Conservation (phyloP, 2,329 filamentous ascomycete genomes). For the Neonectria hederae region DNA sequence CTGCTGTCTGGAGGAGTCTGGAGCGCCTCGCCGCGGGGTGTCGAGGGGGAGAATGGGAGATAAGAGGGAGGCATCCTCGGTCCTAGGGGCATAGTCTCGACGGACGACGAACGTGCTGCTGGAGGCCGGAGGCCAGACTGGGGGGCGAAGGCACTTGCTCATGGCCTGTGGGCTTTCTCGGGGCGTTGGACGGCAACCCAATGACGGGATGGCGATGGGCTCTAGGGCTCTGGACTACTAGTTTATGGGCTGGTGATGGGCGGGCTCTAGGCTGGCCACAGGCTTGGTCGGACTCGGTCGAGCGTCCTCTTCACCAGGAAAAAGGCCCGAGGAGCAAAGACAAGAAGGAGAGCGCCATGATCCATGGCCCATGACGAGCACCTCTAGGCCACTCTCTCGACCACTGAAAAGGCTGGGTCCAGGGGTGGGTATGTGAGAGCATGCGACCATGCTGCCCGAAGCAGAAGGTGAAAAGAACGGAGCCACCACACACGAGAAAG, state of each 20-base stretch:
- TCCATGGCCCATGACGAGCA: slow-evolving; percentile 29
- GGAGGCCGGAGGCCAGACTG: slow-evolving; percentile 1
- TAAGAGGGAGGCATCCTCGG: slow-evolving; percentile 37
- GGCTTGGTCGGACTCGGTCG: background rate
- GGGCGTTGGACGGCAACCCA: slow-evolving; percentile 7
- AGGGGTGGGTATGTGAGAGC: slow-evolving; percentile 44
- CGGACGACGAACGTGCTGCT: slow-evolving; percentile 9
- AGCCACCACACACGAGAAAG: slow-evolving; percentile 43
- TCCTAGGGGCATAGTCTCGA: slow-evolving; percentile 15
- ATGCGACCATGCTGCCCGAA: slow-evolving; percentile 49
- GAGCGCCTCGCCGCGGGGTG: slow-evolving; percentile 37
- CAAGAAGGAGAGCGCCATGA: slow-evolving; percentile 33
- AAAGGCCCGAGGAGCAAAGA: slow-evolving; percentile 41
- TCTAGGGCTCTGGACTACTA: slow-evolving; percentile 7
- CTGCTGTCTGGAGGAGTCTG: slow-evolving; percentile 41
- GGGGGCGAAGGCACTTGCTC: background rate
- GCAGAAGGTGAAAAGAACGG: slow-evolving; percentile 47
- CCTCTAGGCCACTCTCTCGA: slow-evolving; percentile 29
- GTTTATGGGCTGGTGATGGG: background rate
- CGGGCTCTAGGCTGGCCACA: background rate
- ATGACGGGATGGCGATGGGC: background rate
- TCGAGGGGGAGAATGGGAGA: slow-evolving; percentile 34
- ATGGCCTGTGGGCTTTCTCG: background rate
- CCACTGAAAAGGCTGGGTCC: slow-evolving; percentile 42
- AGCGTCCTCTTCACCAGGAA: slow-evolving; percentile 25